These are phyloP conservation scores for Globisporangium irregulare DNA, from an alignment of 352 stramenopile genomes.

Conservation along the genomic window DNA sequence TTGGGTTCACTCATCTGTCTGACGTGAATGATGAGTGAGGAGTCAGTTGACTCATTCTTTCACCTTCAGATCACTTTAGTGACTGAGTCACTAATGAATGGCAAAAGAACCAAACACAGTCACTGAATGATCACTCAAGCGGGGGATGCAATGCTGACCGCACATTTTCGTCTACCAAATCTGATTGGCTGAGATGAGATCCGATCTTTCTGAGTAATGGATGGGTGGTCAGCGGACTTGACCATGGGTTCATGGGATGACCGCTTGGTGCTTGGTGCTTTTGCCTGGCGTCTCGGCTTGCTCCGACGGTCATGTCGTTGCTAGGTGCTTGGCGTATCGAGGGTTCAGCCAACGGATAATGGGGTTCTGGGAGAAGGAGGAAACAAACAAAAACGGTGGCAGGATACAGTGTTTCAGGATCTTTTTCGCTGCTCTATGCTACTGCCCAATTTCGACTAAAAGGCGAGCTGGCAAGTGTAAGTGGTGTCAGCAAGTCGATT, in stretches of 20 bases:
- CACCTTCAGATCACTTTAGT: not conserved
- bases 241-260: not conserved
- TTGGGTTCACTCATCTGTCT: not conserved
- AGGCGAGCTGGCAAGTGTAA: not conserved
- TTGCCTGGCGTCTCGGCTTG: not conserved
- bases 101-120: not conserved
- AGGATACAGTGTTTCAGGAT: not conserved
- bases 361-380: constrained; percentile 2
- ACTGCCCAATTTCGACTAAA: not conserved
- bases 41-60: not conserved
- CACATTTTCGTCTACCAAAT: not conserved
- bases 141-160: not conserved
- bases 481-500: not conserved
- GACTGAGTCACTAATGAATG: not conserved
- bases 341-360: not conserved
- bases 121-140: not conserved
- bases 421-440: not conserved
- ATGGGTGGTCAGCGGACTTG: not conserved
- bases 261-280: too few species aligned
- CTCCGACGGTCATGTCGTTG: not conserved
- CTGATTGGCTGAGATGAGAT: not conserved
- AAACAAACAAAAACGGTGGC: not conserved
- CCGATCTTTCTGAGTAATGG: constrained; percentile 1
- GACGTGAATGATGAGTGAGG: not conserved
- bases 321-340: not conserved